Conservation (phyloP, 352 stramenopile species). For the Globisporangium uncinulatum region DNA sequence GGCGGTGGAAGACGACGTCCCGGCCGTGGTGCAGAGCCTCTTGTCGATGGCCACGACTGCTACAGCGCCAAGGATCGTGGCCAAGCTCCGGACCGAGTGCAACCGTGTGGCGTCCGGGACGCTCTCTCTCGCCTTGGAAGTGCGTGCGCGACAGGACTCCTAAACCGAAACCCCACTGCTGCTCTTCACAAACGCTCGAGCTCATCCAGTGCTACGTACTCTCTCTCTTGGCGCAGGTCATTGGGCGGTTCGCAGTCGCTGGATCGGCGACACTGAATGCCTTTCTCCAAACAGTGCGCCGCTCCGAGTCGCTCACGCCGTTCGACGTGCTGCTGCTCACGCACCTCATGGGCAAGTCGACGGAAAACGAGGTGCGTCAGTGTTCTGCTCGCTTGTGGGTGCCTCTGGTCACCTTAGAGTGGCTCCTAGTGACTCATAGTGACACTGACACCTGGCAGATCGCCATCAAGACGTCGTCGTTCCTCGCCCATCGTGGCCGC, state of each 20-base stretch:
- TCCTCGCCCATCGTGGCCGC: slow-evolving; percentile 29
- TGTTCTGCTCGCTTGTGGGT: too few species aligned
- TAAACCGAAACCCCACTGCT: too few species aligned
- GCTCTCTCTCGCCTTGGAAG: slow-evolving; percentile 52
- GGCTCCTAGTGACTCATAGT: too few species aligned
- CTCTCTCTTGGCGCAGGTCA: slow-evolving; percentile 22
- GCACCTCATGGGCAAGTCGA: slow-evolving; percentile 49
- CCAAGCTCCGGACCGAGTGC: slow-evolving; percentile 53
- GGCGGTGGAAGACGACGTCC: slow-evolving; percentile 72
- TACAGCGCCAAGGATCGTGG: slow-evolving; percentile 36
- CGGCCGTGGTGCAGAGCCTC: slow-evolving; percentile 69
- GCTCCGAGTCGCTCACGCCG: slow-evolving; percentile 31
- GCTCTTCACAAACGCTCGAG: too few species aligned
- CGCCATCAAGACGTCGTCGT: slow-evolving; percentile 35
- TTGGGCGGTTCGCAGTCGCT: slow-evolving; percentile 49
- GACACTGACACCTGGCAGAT: slow-evolving; percentile 13
- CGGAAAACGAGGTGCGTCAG: slow-evolving; percentile 52
- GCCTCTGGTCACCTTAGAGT: too few species aligned
- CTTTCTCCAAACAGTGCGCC: slow-evolving; percentile 38
- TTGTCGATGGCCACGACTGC: slow-evolving; percentile 62
- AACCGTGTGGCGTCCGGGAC: slow-evolving; percentile 46
- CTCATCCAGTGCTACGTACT: not conserved
- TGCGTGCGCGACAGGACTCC: not conserved
- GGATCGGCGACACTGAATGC: slow-evolving; percentile 43
- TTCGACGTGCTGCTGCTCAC: slow-evolving; percentile 68